phyloP scores from a whole-genome alignment of 768 basidiomycete species.

The Trametes cubensis region DNA sequence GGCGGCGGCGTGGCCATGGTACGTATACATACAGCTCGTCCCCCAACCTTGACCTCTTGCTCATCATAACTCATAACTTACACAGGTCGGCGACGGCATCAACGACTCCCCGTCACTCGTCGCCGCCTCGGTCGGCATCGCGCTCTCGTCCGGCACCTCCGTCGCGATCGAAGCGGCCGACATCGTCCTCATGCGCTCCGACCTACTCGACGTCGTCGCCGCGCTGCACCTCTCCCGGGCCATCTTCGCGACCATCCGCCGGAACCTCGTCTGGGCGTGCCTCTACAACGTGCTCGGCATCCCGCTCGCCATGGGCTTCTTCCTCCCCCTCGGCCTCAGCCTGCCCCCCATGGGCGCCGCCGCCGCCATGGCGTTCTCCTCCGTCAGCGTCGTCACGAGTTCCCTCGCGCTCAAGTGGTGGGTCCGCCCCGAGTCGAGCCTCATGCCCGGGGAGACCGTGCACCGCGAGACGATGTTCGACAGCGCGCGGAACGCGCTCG shows the following conservation, averaged over 20 bases:
- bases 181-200: conserved; percentile 96
- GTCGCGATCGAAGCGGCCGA: conserved; percentile 99
- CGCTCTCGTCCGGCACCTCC: conserved; percentile 93
- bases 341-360: conserved; percentile 98
- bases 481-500: conserved; percentile 44
- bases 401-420: conserved; percentile 87
- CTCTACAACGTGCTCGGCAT: conserved; percentile 92
- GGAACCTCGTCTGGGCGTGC: conserved; percentile 96
- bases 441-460: conserved; percentile 64
- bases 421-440: conserved; percentile 67
- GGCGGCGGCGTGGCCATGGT: conserved; percentile 90
- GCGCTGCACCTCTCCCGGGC: conserved; percentile 86
- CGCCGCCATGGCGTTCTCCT: conserved; percentile 98
- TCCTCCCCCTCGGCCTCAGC: conserved; percentile 89
- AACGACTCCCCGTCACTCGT: conserved; percentile 98
- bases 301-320: conserved; percentile 95
- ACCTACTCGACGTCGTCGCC: conserved; percentile 96
- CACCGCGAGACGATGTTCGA: conserved; percentile 42
- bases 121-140: conserved; percentile 94
- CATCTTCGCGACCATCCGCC: conserved; percentile 88
- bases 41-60: background rate
- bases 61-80: background rate
- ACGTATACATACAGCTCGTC: conserved; percentile 29
- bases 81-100: conserved; percentile 95
- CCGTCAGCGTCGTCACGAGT: conserved; percentile 92